Conservation (phyloP, 129 eudicot species). For the Calendula officinalis region DNA sequence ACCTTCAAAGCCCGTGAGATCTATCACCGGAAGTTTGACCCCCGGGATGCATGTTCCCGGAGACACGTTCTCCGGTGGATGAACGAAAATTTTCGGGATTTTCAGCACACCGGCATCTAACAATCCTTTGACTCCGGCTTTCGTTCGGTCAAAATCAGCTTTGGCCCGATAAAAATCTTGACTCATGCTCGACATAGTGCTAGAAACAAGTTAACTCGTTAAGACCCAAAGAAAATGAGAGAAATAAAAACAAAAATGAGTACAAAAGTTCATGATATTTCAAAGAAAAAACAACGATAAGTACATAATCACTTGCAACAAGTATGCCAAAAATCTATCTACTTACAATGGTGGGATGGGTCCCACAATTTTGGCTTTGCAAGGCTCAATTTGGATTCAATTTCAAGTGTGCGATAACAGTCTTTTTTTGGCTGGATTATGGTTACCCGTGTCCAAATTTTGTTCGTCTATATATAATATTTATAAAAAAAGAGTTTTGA, state of each 20-base stretch:
- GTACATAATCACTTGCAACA: conserved; percentile 8
- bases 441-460: conserved; percentile 2
- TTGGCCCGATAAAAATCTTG: conserved; percentile 29
- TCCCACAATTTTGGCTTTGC: conserved; percentile 36
- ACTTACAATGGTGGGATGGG: neutral
- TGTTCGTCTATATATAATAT: conserved; percentile 7
- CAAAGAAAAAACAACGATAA: conserved; percentile 15
- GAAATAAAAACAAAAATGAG: neutral
- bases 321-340: conserved; percentile 20
- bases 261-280: neutral
- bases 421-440: conserved; percentile 30
- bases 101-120: conserved; percentile 32
- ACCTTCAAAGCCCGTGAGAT: conserved; percentile 23
- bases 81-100: conserved; percentile 42
- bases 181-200: conserved; percentile 24
- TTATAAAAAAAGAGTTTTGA: too few species aligned
- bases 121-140: conserved; percentile 45
- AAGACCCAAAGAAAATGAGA: neutral
- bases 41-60: neutral
- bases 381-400: conserved; percentile 37
- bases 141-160: conserved; percentile 41
- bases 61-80: conserved; percentile 33
- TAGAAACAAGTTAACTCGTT: neutral
- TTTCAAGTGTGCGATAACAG: conserved; percentile 16
- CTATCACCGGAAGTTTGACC: conserved; percentile 33